phyloP scores from a whole-genome alignment of 1,139 yeast genomes.

The Saccharomyces hybrid region DNA sequence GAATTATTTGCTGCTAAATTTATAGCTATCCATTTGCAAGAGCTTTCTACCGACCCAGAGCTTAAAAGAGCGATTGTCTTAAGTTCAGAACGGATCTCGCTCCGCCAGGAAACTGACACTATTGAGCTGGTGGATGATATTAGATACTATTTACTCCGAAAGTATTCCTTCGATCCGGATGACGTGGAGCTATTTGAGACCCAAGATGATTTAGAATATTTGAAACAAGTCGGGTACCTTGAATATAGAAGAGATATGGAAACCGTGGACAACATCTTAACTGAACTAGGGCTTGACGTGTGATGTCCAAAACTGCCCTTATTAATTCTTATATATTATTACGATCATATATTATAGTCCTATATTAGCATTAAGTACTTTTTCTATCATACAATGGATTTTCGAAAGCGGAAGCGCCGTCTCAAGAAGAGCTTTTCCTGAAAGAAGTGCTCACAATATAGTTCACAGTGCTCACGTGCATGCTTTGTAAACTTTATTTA shows the following conservation, averaged over 20 bases:
- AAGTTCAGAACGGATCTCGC: slow-evolving; percentile 52
- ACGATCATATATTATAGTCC: not conserved
- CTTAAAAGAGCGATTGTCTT: slow-evolving; percentile 37
- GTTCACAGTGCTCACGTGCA: too few relatives aligned
- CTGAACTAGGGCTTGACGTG: slow-evolving; percentile 14
- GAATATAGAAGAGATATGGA: slow-evolving; percentile 18
- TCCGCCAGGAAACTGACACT: slow-evolving; percentile 67
- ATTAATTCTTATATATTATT: not conserved
- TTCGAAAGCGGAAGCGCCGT: too few relatives aligned
- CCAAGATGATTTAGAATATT: slow-evolving; percentile 12
- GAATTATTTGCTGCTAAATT: slow-evolving; percentile 56
- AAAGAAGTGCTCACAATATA: too few relatives aligned
- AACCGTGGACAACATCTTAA: slow-evolving; percentile 13
- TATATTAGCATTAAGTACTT: not conserved
- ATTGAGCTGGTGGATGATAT: slow-evolving; percentile 75
- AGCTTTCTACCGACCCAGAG: slow-evolving; percentile 34
- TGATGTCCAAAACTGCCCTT: slow-evolving; percentile 1
- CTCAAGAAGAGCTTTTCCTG: too few relatives aligned
- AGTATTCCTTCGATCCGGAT: slow-evolving; percentile 32
- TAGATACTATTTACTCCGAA: slow-evolving; percentile 46
- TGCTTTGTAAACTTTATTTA: too few relatives aligned
- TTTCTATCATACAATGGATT: too few relatives aligned
- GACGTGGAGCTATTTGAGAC: slow-evolving; percentile 19
- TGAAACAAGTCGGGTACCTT: slow-evolving; percentile 13
- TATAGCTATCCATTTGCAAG: slow-evolving; percentile 45